Base-by-base conservation (phyloP, 257 asterid species). In the Primulina eburnea region DNA sequence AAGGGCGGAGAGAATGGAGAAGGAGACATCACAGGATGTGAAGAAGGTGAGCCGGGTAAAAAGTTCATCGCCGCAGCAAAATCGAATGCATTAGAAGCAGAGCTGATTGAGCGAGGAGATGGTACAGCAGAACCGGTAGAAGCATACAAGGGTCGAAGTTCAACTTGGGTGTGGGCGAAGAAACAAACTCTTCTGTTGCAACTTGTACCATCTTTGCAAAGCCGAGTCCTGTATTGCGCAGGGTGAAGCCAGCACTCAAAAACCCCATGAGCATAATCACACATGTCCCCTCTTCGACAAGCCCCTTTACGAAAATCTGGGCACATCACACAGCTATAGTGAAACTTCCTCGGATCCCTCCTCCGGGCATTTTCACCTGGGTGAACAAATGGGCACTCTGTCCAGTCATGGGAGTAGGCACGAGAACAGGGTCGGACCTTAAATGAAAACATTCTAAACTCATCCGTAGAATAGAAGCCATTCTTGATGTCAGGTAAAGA, bases 221-320 rank as follows among this genome's bases (percentile, higher is more conserved):
- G 76, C 4, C 95, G 86, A 1, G 97, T 92, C 73, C 95, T 72
- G 60, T 92, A 92, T 30, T 89, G 95, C 9, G 94, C 92, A 1
- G 96, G 96, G 71, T 92, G 98, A 24, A 92, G 96, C 98, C 96
- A 92, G 79, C 90, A 84, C 80, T 92, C 96, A 6, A 89, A 89
- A 38, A 89, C 96, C 26, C 97, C 97, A 1, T 91, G 97, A 64
- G 97, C 93, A 59, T 89, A 92, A 64, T 89, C 96, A 38, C 96
- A 89, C 90, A 84, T 78, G 76, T 92, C 98, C 24, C 91, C 97
- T 67, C 88, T 83, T 14, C 90, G 87, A 69, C 98, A 92, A 28
- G 89, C 84, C 61, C 94, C 96, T 82, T 88, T 89, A 18, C 96
- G 96, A 57, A 88, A 92, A 66, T 88, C 96, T 0, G 95, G 97